Evolutionary conservation across 306 rosid species (phyloP).

Genomic region (Acacia confusa): DNA sequence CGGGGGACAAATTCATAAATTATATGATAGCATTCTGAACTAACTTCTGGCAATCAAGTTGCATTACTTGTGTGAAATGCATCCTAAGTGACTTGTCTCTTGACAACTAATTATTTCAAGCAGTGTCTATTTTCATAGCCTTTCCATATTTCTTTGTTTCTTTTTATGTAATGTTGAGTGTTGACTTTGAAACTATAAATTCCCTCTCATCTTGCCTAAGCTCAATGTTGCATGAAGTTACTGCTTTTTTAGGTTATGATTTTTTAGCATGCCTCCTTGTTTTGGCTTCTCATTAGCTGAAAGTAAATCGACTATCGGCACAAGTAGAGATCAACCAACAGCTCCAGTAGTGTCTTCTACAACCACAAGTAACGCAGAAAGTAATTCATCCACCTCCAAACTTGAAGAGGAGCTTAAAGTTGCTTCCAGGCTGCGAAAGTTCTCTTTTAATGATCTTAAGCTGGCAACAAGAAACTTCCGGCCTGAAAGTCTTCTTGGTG

Average conservation of each 20-base stretch:
- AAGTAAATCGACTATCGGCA: slow-evolving; percentile 63
- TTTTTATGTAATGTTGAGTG: not conserved
- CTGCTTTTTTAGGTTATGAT: slow-evolving; percentile 5
- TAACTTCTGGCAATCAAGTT: not conserved
- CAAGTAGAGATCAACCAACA: slow-evolving; percentile 75
- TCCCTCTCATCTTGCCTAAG: not conserved
- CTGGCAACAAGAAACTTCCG: slow-evolving; percentile 85
- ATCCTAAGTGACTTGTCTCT: slow-evolving; percentile 39
- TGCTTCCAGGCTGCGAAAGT: slow-evolving; percentile 77
- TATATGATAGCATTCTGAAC: not conserved
- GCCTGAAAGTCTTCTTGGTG: slow-evolving; percentile 94
- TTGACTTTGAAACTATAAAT: not conserved
- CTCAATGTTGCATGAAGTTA: not conserved
- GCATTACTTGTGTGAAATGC: not conserved
- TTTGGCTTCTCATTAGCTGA: slow-evolving; percentile 42
- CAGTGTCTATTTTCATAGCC: not conserved
- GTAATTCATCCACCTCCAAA: slow-evolving; percentile 78
- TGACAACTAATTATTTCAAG: not conserved
- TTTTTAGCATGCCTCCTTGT: slow-evolving; percentile 1
- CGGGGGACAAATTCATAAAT: slow-evolving; percentile 12
- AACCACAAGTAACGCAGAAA: slow-evolving; percentile 78
- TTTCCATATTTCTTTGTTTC: slow-evolving; percentile 11
- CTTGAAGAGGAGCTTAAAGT: slow-evolving; percentile 88
- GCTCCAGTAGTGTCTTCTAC: slow-evolving; percentile 64
- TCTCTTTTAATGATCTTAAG: slow-evolving; percentile 79